Evolutionary conservation across 352 stramenopile species (phyloP), one percentile per base, ranked within the genome.

Genomic region (Aphanomyces invadans): DNA sequence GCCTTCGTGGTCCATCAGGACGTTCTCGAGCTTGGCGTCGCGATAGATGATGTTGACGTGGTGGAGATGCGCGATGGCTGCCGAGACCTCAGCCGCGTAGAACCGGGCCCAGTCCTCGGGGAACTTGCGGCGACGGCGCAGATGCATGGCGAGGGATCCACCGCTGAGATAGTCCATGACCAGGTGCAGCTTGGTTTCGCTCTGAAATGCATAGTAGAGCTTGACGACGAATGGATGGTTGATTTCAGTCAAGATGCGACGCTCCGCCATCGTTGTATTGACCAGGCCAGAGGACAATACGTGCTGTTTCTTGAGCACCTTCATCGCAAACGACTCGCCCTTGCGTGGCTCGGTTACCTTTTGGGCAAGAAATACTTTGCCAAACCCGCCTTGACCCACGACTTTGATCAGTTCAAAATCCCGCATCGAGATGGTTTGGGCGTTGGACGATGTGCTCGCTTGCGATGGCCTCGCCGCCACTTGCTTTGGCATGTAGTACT

Each of bases 291-390:
- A 96, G 32, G 86, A 93, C 45, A 94, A 83, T 25, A 97, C 84
- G 48, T 96, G 83, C 54, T 92, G 81, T 72, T 97, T 97, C 74
- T 97, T 96, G 59, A 97, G 72, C 48, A 97, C 89, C 71, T 99
- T 99, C 86, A 99, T 98, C 2, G 97, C 97, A 74, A 98, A 99
- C 72, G 97, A 98, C 70, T 98, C 81, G 36, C 90, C 87, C 45
- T 94, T 95, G 59, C 89, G 81, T 9, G 81, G 87, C 12, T 77
- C 64, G 12, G 77, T 98, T 2, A 88, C 90, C 77, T 99, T 98
- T 59, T 92, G 85, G 4, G 97, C 96, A 29, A 99, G 76, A 73
- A 99, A 99, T 17, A 99, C 97, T 77, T 99, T 98, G 76, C 94
- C 95, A 74, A 98, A 98, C 69, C 73, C 96, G 66, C 95, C 95